Percentiles rank a stretch among this genome's conserved stretches.
phyloP scores from a whole-genome alignment of 2,329 filamentous ascomycete genomes.

The Hypocreales sp. region DNA sequence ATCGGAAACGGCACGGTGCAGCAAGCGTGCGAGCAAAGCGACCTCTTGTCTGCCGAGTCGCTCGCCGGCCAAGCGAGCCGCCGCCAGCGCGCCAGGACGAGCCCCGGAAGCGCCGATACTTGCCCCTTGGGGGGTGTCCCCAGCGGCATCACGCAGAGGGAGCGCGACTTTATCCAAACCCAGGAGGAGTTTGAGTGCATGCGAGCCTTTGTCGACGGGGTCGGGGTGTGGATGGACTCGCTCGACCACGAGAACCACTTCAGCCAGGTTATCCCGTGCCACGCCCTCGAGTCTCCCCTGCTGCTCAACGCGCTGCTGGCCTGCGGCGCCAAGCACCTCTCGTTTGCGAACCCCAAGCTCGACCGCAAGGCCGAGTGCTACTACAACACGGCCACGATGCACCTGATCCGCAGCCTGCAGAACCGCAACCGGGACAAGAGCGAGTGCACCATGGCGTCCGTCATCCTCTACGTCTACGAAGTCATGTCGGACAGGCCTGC shows the following conservation, averaged over 20 bases:
- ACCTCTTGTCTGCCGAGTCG: no score
- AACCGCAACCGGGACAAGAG: constrained; percentile 73
- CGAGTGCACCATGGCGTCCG: constrained; percentile 74
- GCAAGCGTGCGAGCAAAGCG: no score
- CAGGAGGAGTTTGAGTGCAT: constrained; percentile 76
- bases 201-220: constrained; percentile 83
- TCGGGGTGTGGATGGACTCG: constrained; percentile 88
- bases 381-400: constrained; percentile 71
- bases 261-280: constrained; percentile 66
- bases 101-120: no score
- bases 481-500: constrained; percentile 72
- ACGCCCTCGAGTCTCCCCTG: constrained; percentile 72
- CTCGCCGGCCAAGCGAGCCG: no score
- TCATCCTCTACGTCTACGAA: constrained; percentile 84
- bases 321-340: constrained; percentile 72
- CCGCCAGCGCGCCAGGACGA: no score
- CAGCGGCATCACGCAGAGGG: no score
- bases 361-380: constrained; percentile 69
- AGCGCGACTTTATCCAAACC: constrained; percentile 49
- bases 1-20: no score
- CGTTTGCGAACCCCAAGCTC: constrained; percentile 53
- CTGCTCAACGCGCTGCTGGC: constrained; percentile 78
- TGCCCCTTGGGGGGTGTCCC: no score
- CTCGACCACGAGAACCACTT: constrained; percentile 81
- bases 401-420: constrained; percentile 61